Conservation (phyloP, 768 basidiomycete species). For the Boletus tylopilopsis region DNA sequence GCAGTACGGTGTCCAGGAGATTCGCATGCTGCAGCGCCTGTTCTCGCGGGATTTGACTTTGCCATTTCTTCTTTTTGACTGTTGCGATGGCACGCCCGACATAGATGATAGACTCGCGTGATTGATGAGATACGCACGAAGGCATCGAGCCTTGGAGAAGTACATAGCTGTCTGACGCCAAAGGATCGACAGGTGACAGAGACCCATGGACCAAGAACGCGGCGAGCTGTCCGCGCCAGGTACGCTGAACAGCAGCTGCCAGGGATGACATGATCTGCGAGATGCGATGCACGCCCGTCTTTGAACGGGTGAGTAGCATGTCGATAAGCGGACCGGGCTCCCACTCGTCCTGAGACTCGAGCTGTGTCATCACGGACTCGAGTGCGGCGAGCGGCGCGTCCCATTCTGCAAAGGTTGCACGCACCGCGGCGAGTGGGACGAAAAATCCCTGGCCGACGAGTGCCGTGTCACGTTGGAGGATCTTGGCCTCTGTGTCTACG, state of each 20-base stretch:
- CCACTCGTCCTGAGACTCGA: slow-evolving; percentile 51
- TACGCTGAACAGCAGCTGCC: slow-evolving; percentile 70
- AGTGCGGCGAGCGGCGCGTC: slow-evolving; percentile 80
- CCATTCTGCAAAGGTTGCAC: slow-evolving; percentile 85
- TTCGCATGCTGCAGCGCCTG: slow-evolving; percentile 63
- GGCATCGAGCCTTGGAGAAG: slow-evolving; percentile 70
- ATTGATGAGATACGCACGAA: slow-evolving; percentile 65
- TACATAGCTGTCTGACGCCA: slow-evolving; percentile 56
- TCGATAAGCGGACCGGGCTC: slow-evolving; percentile 79
- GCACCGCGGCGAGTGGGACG: slow-evolving; percentile 81
- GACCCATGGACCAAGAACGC: slow-evolving; percentile 81
- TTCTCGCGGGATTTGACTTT: slow-evolving; percentile 68
- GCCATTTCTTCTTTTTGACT: slow-evolving; percentile 75
- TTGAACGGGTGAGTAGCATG: slow-evolving; percentile 64
- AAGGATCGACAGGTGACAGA: slow-evolving; percentile 55
- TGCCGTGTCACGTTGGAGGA: slow-evolving; percentile 68
- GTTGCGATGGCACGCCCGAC: slow-evolving; percentile 85
- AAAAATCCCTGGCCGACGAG: slow-evolving; percentile 79
- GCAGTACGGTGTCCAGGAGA: slow-evolving; percentile 62
- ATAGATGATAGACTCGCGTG: slow-evolving; percentile 80
- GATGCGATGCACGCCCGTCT: slow-evolving; percentile 76
- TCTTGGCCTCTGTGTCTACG: slow-evolving; percentile 74
- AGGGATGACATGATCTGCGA: slow-evolving; percentile 67
- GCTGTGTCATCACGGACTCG: slow-evolving; percentile 55
- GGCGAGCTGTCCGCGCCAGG: slow-evolving; percentile 82